Conservation (phyloP, 2,329 filamentous ascomycete genomes). For the Canariomyces notabilis region DNA sequence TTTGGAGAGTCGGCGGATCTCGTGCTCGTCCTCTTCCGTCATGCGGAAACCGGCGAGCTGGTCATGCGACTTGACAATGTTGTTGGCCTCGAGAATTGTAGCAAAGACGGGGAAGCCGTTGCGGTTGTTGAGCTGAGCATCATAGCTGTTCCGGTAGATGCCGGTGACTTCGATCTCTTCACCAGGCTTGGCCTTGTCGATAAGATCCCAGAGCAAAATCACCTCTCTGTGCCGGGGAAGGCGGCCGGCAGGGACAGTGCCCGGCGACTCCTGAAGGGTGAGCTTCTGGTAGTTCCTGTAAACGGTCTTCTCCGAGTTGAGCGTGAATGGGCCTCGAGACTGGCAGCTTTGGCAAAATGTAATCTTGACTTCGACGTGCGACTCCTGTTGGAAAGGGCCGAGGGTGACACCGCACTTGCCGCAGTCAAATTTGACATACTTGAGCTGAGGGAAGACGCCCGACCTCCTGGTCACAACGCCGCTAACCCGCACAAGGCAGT, state of each 20-base stretch:
- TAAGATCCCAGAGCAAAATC: constrained; percentile 92
- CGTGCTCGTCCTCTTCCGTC: constrained; percentile 89
- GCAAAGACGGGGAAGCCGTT: constrained; percentile 98
- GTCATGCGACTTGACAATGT: constrained; percentile 94
- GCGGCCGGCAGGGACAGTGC: constrained; percentile 92
- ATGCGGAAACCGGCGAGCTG: constrained; percentile 94
- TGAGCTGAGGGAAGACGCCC: constrained; percentile 94
- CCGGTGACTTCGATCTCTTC: constrained; percentile 97
- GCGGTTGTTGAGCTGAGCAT: constrained; percentile 94
- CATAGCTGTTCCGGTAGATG: constrained; percentile 97
- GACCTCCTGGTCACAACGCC: constrained; percentile 92
- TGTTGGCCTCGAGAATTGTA: constrained; percentile 94
- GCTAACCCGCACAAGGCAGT: constrained; percentile 89
- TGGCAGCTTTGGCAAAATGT: constrained; percentile 96
- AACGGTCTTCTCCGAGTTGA: constrained; percentile 96
- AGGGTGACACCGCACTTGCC: constrained; percentile 86
- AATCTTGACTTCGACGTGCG: constrained; percentile 92
- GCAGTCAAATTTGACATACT: constrained; percentile 98
- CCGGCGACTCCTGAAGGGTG: constrained; percentile 93
- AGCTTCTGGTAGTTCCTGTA: constrained; percentile 99
- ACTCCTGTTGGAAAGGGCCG: constrained; percentile 95
- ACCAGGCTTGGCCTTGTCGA: constrained; percentile 92
- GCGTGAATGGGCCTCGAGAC: constrained; percentile 85
- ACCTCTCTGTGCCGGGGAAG: constrained; percentile 91
- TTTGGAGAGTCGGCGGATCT: constrained; percentile 80